Evolutionary conservation across 495 filamentous ascomycete genomes (phyloP).

Genomic region (Talaromyces nanjingensis): DNA sequence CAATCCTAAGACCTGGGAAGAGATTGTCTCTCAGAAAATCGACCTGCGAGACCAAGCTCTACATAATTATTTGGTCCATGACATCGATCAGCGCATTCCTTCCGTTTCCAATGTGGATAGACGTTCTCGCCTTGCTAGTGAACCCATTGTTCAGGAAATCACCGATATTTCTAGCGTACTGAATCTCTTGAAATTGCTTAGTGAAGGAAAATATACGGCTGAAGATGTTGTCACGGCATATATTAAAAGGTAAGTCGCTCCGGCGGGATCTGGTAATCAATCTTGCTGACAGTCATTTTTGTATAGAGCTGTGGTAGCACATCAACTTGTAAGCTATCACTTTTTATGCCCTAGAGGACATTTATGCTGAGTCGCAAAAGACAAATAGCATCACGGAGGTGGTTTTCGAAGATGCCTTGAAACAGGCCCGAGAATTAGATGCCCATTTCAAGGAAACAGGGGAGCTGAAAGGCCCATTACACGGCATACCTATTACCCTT

Average conservation of each 20-base stretch:
- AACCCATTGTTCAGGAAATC: slow-evolving; percentile 22
- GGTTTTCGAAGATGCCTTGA: slow-evolving; percentile 54
- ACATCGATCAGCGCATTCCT: slow-evolving; percentile 21
- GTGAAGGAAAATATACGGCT: slow-evolving; percentile 33
- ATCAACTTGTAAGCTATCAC: slow-evolving; percentile 39
- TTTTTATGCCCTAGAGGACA: neutral
- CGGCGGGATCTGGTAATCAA: neutral
- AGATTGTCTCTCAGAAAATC: slow-evolving; percentile 26
- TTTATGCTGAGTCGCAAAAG: slow-evolving; percentile 15
- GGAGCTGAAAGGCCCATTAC: slow-evolving; percentile 49
- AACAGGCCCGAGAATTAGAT: slow-evolving; percentile 51
- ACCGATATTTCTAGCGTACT: slow-evolving; percentile 35
- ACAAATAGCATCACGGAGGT: slow-evolving; percentile 60
- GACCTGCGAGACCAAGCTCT: slow-evolving; percentile 21
- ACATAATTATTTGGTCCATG: slow-evolving; percentile 21
- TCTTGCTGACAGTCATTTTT: neutral
- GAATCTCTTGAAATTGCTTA: slow-evolving; percentile 24
- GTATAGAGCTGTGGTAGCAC: slow-evolving; percentile 45
- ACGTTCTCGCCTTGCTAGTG: slow-evolving; percentile 18
- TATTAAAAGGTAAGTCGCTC: slow-evolving; percentile 38
- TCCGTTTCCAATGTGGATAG: slow-evolving; percentile 18
- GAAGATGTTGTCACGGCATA: slow-evolving; percentile 36
- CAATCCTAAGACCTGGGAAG: slow-evolving; percentile 21
- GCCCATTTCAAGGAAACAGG: slow-evolving; percentile 34
- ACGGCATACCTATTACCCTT: slow-evolving; percentile 57